Evolutionary conservation across 139 green algal genomes (phyloP), one percentile per base, ranked within the genome.

Genomic region (Chlamydomonas urium): DNA sequence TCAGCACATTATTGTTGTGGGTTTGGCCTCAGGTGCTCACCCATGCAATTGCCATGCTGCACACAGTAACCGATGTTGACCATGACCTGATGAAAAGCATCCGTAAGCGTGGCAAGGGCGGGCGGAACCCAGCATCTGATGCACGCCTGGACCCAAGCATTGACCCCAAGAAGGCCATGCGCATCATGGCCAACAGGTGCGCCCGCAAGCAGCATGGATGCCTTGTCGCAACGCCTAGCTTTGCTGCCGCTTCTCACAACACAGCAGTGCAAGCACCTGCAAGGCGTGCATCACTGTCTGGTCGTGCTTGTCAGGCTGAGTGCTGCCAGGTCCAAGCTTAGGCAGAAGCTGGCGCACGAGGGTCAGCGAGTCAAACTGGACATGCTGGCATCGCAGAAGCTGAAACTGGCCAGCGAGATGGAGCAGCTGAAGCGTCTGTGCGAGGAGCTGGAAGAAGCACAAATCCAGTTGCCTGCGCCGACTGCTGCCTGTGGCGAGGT

Each of bases 91-190:
- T n/a, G n/a, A n/a, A n/a, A n/a, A n/a, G n/a, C n/a, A n/a, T n/a
- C n/a, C n/a, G n/a, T n/a, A n/a, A n/a, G n/a, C n/a, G n/a, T n/a
- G 88, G 88, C 68, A 92, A 91, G 79, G 90, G 90, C 36, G 90
- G 90, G 21, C 74, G 91, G 2, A 87, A 89, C 76, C 83, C 86
- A 1, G 86, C 87, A 0, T 59, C 66, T 19, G 91, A 96, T 82
- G 89, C 91, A 3, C 80, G 87, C 8, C 73, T 92, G n/a, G 88
- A 95, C 76, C 90, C 91, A n/a, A 76, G 47, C 47, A 88, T 96
- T 2, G 86, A 94, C 63, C 87, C 87, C 23, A 90, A 89, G 70
- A 83, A 81, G 32, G 90, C 88, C 5, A 74, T 65, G 65, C 79
- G 91, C 61, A 95, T 96, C 75, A 75, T 96, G 62, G 85, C 87